Conservation (phyloP, 1,284 basidiomycete genomes). For the Ganoderma multipileum region DNA sequence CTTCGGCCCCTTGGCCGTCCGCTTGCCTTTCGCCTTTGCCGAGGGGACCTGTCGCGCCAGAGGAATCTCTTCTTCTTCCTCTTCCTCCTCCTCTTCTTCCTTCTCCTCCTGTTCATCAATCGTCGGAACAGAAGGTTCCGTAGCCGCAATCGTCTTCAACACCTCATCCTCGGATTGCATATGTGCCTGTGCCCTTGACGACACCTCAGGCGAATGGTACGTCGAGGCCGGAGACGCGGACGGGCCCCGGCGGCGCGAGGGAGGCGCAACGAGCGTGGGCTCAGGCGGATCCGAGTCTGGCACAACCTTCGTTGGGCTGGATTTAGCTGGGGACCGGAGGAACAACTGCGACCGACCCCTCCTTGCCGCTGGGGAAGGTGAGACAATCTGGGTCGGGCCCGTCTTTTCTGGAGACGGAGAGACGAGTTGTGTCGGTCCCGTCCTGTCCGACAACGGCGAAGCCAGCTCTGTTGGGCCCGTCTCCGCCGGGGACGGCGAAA, state of each 20-base stretch:
- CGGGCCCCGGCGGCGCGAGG: slow-evolving; percentile 2
- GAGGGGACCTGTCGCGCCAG: slow-evolving; percentile 25
- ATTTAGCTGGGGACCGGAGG: not conserved
- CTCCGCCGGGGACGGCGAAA: not conserved
- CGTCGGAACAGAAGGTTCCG: slow-evolving; percentile 9
- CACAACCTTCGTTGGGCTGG: slow-evolving; percentile 14
- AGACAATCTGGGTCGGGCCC: not conserved
- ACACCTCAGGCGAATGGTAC: slow-evolving; percentile 1
- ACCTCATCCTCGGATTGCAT: slow-evolving; percentile 28
- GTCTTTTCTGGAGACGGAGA: not conserved
- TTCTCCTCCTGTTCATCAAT: slow-evolving; percentile 18
- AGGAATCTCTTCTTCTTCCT: slow-evolving; percentile 33
- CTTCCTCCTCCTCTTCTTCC: slow-evolving; percentile 17
- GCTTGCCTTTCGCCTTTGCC: slow-evolving; percentile 28
- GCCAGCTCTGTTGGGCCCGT: slow-evolving; percentile 3
- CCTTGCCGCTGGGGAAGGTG: not conserved
- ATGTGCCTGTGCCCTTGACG: not conserved
- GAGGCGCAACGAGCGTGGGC: not conserved
- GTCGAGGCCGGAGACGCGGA: slow-evolving; percentile 5
- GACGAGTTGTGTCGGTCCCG: slow-evolving; percentile 5
- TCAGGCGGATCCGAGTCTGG: slow-evolving; percentile 23
- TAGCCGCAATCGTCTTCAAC: slow-evolving; percentile 12
- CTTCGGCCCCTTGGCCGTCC: slow-evolving; percentile 10
- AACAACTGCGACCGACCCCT: not conserved
- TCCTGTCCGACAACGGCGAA: not conserved